phyloP scores from a whole-genome alignment of 2,329 filamentous ascomycete genomes.

The Scopulariopsis brevicaulis region DNA sequence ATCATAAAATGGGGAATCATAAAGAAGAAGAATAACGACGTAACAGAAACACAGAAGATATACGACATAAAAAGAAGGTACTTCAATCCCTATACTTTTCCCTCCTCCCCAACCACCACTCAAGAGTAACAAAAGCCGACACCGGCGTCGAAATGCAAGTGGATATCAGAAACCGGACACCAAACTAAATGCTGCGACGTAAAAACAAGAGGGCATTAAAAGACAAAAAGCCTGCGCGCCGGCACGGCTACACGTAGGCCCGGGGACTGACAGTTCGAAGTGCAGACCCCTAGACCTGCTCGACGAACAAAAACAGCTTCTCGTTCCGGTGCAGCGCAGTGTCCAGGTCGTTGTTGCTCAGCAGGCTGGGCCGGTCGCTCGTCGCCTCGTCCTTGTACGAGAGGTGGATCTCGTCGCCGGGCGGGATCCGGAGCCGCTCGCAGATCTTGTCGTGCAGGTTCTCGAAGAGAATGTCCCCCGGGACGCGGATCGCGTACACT shows the following conservation, averaged over 20 bases:
- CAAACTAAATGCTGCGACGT: not conserved
- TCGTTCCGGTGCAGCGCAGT: slow-evolving; percentile 73
- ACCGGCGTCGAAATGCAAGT: slow-evolving; percentile 1
- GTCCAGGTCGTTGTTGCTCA: slow-evolving; percentile 73
- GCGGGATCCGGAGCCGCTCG: slow-evolving; percentile 66
- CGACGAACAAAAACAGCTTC: slow-evolving; percentile 71
- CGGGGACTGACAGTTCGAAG: not conserved
- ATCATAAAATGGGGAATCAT: not conserved
- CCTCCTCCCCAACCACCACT: not conserved
- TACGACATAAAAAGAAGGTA: not conserved
- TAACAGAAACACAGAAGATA: slow-evolving; percentile 2
- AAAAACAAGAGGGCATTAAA: not conserved
- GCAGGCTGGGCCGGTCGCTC: slow-evolving; percentile 61
- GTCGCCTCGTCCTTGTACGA: slow-evolving; percentile 80
- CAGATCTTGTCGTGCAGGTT: slow-evolving; percentile 76
- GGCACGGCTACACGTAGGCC: not conserved
- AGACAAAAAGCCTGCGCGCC: too few relatives aligned
- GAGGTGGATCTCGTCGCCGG: slow-evolving; percentile 60
- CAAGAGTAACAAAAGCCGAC: slow-evolving; percentile 1
- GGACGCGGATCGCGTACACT: slow-evolving; percentile 81
- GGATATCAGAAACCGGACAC: slow-evolving; percentile 3
- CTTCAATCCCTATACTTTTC: not conserved
- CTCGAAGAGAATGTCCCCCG: slow-evolving; percentile 64
- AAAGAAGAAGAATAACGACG: not conserved
- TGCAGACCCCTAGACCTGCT: slow-evolving; percentile 27